phyloP scores from a whole-genome alignment of 306 rosid species.

The Medicago lupulina region DNA sequence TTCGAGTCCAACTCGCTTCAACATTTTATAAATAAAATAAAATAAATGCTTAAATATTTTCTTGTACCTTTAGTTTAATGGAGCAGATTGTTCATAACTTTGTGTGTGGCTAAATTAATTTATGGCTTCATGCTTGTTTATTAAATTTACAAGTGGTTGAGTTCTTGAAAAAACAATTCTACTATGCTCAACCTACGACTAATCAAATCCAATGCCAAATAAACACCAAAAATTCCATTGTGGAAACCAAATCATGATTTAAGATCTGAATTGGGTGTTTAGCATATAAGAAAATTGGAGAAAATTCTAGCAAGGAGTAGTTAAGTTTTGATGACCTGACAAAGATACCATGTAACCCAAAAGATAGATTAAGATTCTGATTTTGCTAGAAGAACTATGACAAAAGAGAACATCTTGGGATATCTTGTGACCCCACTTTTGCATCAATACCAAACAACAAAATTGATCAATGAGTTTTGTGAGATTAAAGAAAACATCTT shows the following conservation, averaged over 20 bases:
- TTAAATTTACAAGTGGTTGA: constrained; percentile 37
- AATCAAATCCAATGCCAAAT: constrained; percentile 48
- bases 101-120: constrained; percentile 8
- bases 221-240: constrained; percentile 41
- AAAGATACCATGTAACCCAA: constrained; percentile 60
- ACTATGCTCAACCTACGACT: constrained; percentile 53
- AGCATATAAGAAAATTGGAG: constrained; percentile 28
- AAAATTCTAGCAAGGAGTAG: constrained; percentile 45
- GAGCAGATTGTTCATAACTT: constrained; percentile 30
- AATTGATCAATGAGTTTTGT: constrained; percentile 40
- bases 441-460: constrained; percentile 47
- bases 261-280: constrained; percentile 34
- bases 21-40: neutral
- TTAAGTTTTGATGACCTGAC: constrained; percentile 61
- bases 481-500: constrained; percentile 24
- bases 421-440: constrained; percentile 60
- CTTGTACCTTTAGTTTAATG: neutral
- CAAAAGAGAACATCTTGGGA: constrained; percentile 52
- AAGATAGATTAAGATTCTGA: constrained; percentile 72
- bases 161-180: constrained; percentile 25
- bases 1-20: neutral
- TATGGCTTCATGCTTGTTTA: constrained; percentile 2
- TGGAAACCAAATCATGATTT: constrained; percentile 48
- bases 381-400: constrained; percentile 55
- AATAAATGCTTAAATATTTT: neutral